These are phyloP conservation scores for Lachancea lanzarotensis DNA, from an alignment of 805 yeast species.

Conservation along the genomic window DNA sequence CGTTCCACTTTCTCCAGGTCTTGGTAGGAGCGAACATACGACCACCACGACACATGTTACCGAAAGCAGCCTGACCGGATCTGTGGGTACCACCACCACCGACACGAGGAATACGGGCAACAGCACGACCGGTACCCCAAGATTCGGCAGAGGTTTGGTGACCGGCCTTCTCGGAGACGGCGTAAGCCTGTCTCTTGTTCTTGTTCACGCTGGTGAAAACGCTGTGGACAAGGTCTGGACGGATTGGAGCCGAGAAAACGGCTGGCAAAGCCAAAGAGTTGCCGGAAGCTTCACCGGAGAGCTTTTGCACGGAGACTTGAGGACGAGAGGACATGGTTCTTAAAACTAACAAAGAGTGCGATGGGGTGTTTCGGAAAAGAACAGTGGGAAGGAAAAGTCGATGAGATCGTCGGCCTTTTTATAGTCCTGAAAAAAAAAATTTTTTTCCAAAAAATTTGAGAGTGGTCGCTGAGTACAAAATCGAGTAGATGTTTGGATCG, in stretches of 20 bases:
- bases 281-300: conserved; percentile 80
- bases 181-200: conserved; percentile 99
- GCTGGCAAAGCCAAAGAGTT: conserved; percentile 91
- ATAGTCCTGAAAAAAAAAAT: not conserved
- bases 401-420: not conserved
- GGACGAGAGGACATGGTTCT: conserved; percentile 71
- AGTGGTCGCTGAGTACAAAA: too few relatives aligned
- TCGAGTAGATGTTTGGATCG: too few relatives aligned
- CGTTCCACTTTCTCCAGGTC: conserved; percentile 99
- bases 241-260: conserved; percentile 98
- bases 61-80: conserved; percentile 99
- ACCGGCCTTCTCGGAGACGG: conserved; percentile 98
- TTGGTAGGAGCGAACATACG: conserved; percentile 99
- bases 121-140: conserved; percentile 99
- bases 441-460: too few relatives aligned
- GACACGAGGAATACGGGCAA: conserved; percentile 99
- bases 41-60: conserved; percentile 99
- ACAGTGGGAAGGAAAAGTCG: not conserved
- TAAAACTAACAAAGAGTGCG: conserved; percentile 23
- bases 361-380: not conserved
- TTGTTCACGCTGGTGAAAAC: conserved; percentile 98
- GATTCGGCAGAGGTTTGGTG: conserved; percentile 99
- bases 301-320: conserved; percentile 90
- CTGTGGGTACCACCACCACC: conserved; percentile 99
- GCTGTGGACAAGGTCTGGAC: conserved; percentile 98